Evolutionary conservation across 306 rosid species (phyloP).

Genomic region (Malus sylvestris): DNA sequence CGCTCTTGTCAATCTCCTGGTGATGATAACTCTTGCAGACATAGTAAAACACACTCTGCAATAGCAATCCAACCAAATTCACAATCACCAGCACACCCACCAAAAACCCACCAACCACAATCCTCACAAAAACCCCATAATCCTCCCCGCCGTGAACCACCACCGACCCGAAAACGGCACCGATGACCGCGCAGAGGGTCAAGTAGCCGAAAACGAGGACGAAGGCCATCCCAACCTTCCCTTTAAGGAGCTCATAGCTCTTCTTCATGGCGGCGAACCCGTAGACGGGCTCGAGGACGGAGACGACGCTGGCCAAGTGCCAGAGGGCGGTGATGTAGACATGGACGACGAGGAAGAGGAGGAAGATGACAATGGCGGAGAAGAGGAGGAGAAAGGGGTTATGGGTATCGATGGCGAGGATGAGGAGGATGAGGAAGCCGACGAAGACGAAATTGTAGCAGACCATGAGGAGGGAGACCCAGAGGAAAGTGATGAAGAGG

Average conservation of each 20-base stretch:
- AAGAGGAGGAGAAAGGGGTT: slow-evolving; percentile 30
- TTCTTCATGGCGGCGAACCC: slow-evolving; percentile 81
- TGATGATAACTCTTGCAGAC: slow-evolving; percentile 91
- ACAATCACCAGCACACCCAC: slow-evolving; percentile 87
- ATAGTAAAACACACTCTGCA: slow-evolving; percentile 90
- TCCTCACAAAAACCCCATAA: slow-evolving; percentile 53
- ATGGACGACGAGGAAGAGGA: slow-evolving; percentile 59
- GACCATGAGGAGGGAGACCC: slow-evolving; percentile 73
- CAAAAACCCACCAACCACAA: slow-evolving; percentile 73
- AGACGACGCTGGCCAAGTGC: slow-evolving; percentile 91
- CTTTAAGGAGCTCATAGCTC: slow-evolving; percentile 73
- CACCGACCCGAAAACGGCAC: slow-evolving; percentile 45
- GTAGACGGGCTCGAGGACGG: slow-evolving; percentile 74
- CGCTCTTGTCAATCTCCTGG: slow-evolving; percentile 85
- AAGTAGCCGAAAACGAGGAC: slow-evolving; percentile 51
- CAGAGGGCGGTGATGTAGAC: slow-evolving; percentile 80
- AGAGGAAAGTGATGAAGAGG: slow-evolving; percentile 72
- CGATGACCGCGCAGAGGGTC: slow-evolving; percentile 43
- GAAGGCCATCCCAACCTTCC: slow-evolving; percentile 46
- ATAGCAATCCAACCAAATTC: slow-evolving; percentile 71
- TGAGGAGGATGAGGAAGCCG: slow-evolving; percentile 29
- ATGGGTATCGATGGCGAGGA: slow-evolving; percentile 50
- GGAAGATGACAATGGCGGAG: slow-evolving; percentile 19
- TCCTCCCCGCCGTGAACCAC: slow-evolving; percentile 70
- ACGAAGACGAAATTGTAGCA: slow-evolving; percentile 50